phyloP scores from a whole-genome alignment of 2,329 filamentous ascomycete species.

The Colletotrichum chlorophyti region DNA sequence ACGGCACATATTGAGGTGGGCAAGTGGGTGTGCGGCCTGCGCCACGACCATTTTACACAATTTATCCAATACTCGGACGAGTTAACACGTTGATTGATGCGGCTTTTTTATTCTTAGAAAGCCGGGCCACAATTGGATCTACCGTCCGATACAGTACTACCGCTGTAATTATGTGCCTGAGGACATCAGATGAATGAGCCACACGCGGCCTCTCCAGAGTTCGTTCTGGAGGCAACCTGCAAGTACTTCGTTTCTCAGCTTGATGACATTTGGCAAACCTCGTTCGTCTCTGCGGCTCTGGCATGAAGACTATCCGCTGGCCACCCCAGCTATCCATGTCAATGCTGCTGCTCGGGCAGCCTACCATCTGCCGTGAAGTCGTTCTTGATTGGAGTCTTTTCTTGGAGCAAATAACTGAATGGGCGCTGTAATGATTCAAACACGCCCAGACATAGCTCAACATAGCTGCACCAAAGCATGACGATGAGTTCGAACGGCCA shows the following conservation, averaged over 20 bases:
- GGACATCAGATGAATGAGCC: constrained; percentile 17
- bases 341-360: constrained; percentile 24
- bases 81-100: not conserved
- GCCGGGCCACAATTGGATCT: not conserved
- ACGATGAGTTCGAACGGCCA: constrained; percentile 17
- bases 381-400: constrained; percentile 13
- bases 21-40: constrained; percentile 22
- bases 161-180: constrained; percentile 14
- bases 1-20: constrained; percentile 12
- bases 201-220: constrained; percentile 22
- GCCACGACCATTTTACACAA: constrained; percentile 24
- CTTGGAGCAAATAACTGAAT: too few relatives aligned
- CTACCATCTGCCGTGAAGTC: constrained; percentile 14
- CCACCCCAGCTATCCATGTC: constrained; percentile 11
- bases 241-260: constrained; percentile 13
- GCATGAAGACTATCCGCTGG: constrained; percentile 23
- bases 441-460: not conserved
- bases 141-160: not conserved
- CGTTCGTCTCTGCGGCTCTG: constrained; percentile 21
- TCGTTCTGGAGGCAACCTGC: too few relatives aligned
- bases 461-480: constrained; percentile 18
- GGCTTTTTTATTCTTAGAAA: constrained; percentile 26
- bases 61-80: constrained; percentile 21
- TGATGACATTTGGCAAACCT: constrained; percentile 10
- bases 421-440: too few relatives aligned